Base-by-base conservation (phyloP, 1,139 yeast genomes). In the Yamadazyma atlantica region DNA sequence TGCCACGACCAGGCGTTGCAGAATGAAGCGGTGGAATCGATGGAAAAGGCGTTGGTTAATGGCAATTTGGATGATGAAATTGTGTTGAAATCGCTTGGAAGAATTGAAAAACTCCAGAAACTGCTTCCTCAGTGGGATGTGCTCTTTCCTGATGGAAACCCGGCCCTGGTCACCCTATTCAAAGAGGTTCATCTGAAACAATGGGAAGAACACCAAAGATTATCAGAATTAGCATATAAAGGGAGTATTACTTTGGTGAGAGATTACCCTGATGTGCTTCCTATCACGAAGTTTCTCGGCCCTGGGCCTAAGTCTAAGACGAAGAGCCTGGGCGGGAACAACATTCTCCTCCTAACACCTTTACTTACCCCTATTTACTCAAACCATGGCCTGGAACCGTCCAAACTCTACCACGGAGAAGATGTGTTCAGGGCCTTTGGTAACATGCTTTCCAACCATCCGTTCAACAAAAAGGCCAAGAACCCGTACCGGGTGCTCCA, bases 1-100 rank as follows among this genome's bases (percentile, higher is more conserved):
- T 80, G 86, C 50, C 81, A 79, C 43, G 78, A 78, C 43, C 61
- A 62, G 47, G 60, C 65, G n/a, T 62, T 78, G 29, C 87, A 81
- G 50, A 66, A 69, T 35, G 85, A 81, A 50, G 85, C 84, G 3
- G 64, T 79, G 5, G 75, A 71, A 17, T 76, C 81, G 1, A 61
- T 80, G 46, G 55, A 66, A 35, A 76, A 77, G 41, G 85, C 83
- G 0, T 63, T 78, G 8, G 61, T 62, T 4, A 70, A 72, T 46
- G 84, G 82, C 1, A 72, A 74, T 40, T 55, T 78, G 18, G 80
- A 75, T 39, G 51, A 56, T 36, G 78, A 73, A 28, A 58, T 69
- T 2, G 60, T 79, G 7, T 43, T 54, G 18, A 61, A 64, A 16
- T 65, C 82, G 15, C 54, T 76, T 14, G 48, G 52, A 17, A 58